Percentiles rank a stretch among this genome's conserved stretches.
phyloP scores from a whole-genome alignment of 2,329 filamentous ascomycete genomes.

The Nannizzia gypsea region DNA sequence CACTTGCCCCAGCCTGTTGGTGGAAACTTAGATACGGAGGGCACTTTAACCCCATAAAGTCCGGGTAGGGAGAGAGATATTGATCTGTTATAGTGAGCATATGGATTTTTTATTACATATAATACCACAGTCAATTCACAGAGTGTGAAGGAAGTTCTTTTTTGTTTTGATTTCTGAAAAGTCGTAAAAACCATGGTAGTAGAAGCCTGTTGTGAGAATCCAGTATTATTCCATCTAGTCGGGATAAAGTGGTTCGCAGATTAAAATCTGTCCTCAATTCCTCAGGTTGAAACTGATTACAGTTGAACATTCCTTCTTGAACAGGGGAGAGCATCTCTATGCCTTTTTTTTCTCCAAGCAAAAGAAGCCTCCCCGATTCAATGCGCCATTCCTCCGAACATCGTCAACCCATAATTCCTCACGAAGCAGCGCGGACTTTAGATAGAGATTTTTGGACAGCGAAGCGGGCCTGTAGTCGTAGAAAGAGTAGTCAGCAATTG shows the following conservation, averaged over 20 bases:
- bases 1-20: background rate
- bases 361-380: constrained; percentile 9
- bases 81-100: background rate
- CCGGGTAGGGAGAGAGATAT: background rate
- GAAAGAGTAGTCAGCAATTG: background rate
- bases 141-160: background rate
- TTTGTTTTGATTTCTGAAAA: background rate
- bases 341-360: constrained; percentile 6
- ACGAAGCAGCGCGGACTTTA: constrained; percentile 72
- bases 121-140: background rate
- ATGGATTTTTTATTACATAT: constrained; percentile 1
- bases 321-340: constrained; percentile 4
- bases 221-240: constrained; percentile 1
- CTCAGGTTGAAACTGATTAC: constrained; percentile 15
- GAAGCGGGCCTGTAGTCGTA: constrained; percentile 56
- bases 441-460: constrained; percentile 94
- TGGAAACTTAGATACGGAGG: background rate
- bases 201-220: constrained; percentile 1
- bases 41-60: background rate
- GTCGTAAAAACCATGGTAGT: background rate
- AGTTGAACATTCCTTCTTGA: constrained; percentile 11
- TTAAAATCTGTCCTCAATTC: constrained; percentile 12
- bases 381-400: constrained; percentile 32
- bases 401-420: constrained; percentile 29
- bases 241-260: constrained; percentile 9